These are phyloP conservation scores for Fusarium sp. DNA, from an alignment of 2,329 filamentous ascomycete species.

Conservation along the genomic window DNA sequence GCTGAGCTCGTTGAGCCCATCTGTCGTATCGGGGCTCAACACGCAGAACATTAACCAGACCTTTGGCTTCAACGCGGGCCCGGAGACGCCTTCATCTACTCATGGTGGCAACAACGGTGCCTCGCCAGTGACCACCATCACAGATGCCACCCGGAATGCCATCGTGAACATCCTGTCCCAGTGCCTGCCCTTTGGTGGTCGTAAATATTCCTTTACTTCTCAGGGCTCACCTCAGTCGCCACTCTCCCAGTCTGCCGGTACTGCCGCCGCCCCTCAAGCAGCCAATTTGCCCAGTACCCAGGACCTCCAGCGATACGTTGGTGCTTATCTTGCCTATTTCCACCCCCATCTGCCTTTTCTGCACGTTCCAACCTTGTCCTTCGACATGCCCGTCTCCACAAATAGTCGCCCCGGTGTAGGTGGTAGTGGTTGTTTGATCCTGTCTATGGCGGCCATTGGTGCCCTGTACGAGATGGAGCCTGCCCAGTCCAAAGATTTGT, in stretches of 20 bases:
- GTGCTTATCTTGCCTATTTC: slow-evolving; percentile 88
- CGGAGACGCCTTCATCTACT: slow-evolving; percentile 76
- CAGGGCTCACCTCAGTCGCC: slow-evolving; percentile 63
- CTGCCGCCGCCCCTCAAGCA: slow-evolving; percentile 60
- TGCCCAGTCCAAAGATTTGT: slow-evolving; percentile 80
- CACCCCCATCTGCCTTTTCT: slow-evolving; percentile 95
- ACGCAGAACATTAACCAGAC: slow-evolving; percentile 69
- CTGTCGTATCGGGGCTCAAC: slow-evolving; percentile 70
- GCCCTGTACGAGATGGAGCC: slow-evolving; percentile 88
- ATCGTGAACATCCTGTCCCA: slow-evolving; percentile 67
- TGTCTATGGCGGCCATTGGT: slow-evolving; percentile 81
- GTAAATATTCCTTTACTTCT: slow-evolving; percentile 69
- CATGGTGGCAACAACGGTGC: slow-evolving; percentile 67
- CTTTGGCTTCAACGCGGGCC: slow-evolving; percentile 69
- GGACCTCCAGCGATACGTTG: slow-evolving; percentile 89
- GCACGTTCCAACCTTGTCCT: slow-evolving; percentile 89
- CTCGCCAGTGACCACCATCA: slow-evolving; percentile 69
- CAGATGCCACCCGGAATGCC: slow-evolving; percentile 68
- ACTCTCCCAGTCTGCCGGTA: slow-evolving; percentile 56
- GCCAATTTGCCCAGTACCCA: slow-evolving; percentile 76
- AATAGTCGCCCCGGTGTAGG: slow-evolving; percentile 69
- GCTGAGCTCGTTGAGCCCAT: slow-evolving; percentile 75
- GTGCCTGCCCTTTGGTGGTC: slow-evolving; percentile 62
- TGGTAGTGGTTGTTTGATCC: slow-evolving; percentile 82
- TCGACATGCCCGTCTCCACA: slow-evolving; percentile 77